Evolutionary conservation across 1,284 basidiomycete genomes (phyloP).

Genomic region (Filobasidium uniguttulatum): DNA sequence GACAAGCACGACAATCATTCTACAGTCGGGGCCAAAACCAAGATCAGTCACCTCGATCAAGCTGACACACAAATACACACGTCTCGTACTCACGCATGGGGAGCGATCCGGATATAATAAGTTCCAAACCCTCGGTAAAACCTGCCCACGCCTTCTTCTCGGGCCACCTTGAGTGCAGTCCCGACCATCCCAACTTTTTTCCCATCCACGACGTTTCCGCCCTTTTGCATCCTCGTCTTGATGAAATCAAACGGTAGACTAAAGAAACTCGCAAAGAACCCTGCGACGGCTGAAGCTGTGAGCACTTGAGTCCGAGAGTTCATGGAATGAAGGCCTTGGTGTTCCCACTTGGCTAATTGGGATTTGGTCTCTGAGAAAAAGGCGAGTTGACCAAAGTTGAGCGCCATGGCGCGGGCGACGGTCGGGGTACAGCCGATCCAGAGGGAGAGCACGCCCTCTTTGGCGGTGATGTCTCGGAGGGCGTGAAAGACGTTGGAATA

Average conservation of each 20-base stretch:
- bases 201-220: conserved; percentile 7
- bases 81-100: conserved; percentile 11
- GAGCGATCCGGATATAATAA: conserved; percentile 15
- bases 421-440: conserved; percentile 13
- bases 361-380: conserved; percentile 16
- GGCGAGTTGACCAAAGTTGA: conserved; percentile 17
- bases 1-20: conserved; percentile 15
- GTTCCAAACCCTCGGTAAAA: conserved; percentile 16
- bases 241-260: conserved; percentile 16
- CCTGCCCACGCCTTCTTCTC: conserved; percentile 13
- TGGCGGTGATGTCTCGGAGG: conserved; percentile 9
- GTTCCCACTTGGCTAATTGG: conserved; percentile 8
- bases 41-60: neutral
- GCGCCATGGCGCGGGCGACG: conserved; percentile 14
- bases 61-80: neutral
- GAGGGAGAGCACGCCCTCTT: conserved; percentile 13
- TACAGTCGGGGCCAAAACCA: neutral
- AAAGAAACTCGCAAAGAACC: conserved; percentile 16
- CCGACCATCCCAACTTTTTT: conserved; percentile 11
- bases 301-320: conserved; percentile 5
- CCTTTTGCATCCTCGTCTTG: conserved; percentile 15
- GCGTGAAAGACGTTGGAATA: conserved; percentile 15
- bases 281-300: conserved; percentile 11
- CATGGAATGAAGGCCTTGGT: conserved; percentile 6
- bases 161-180: conserved; percentile 13